Evolutionary conservation across 1,284 basidiomycete genomes (phyloP), one percentile per base, ranked within the genome.

Genomic region (Phylloporus gajari): DNA sequence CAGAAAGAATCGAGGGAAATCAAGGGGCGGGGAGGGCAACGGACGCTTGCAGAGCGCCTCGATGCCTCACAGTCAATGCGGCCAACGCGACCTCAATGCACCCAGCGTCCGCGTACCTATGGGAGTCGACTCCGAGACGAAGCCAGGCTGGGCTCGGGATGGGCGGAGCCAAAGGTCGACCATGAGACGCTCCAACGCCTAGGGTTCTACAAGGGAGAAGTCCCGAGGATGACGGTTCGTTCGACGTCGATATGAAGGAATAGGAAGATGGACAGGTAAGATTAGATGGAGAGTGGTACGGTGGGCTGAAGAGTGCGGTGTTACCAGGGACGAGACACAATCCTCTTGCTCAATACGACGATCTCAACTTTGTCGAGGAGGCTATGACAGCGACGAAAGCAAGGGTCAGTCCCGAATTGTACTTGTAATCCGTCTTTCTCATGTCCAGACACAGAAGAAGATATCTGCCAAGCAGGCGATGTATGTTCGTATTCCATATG

Each of bases 261-360:
- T 98, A 96, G 96, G 97, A 97, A 81, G 96, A 98, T 76, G 97
- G 98, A 81, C 95, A 97, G 81, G 88, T 96, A 13, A 88, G 89
- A 63, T 81, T 98, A 77, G 97, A 98, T 81, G 88, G 97, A 25
- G 96, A 97, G 81, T 99, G 97, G 97, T 99, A 98, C 80, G 94
- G 91, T 73, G 91, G 91, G 58, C 95, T 48, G 96, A 97, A 79
- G 95, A 96, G 74, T 94, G 94, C 30, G 93, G 90, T 3, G 87
- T 96, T 21, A 91, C 93, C 9, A 96, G 95, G 8, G 95, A 97
- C 73, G 95, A 96, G 67, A 97, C 93, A 95, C 81, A 98, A 98
- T 78, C 96, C 96, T 0, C 92, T 99, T 56, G 88, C 96, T 0
- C 95, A 97, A 76, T 99, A 97, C 81, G 94, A 96, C 75, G 94